A percentile compares a stretch with the other conserved stretches of the same genome.
Conservation (phyloP, 192 early-diverging fungal species). For the Phlyctochytrium planicorne region DNA sequence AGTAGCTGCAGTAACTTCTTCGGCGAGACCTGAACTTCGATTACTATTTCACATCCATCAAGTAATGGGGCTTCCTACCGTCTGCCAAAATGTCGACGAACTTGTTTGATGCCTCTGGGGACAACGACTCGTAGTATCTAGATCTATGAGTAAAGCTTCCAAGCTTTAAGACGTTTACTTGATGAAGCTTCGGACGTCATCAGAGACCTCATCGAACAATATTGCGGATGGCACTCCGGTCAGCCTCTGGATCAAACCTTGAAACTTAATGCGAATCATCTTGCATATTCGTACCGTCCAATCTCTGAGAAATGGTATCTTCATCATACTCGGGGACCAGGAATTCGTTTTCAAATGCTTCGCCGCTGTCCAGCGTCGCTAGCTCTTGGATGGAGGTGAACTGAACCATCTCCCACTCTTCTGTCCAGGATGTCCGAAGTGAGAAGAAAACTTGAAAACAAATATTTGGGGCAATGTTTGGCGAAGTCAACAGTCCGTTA, state of each 20-base stretch:
- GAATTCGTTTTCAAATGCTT: slow-evolving; percentile 39
- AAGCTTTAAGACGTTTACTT: slow-evolving; percentile 48
- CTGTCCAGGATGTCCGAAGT: too few species aligned
- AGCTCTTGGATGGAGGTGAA: too few species aligned
- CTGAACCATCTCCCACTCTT: too few species aligned
- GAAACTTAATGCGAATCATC: background rate
- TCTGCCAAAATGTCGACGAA: slow-evolving; percentile 71
- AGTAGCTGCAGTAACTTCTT: slow-evolving; percentile 61
- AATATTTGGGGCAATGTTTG: too few species aligned
- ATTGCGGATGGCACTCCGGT: slow-evolving; percentile 37
- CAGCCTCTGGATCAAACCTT: slow-evolving; percentile 42
- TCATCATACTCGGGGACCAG: slow-evolving; percentile 35
- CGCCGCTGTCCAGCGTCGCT: slow-evolving; percentile 56
- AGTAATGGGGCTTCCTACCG: too few species aligned
- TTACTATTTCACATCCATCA: slow-evolving; percentile 9
- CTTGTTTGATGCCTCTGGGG: slow-evolving; percentile 48
- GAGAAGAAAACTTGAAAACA: too few species aligned
- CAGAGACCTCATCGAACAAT: slow-evolving; percentile 43
- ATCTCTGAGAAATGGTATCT: slow-evolving; percentile 39
- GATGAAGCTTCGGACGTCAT: slow-evolving; percentile 66
- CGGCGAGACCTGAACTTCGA: slow-evolving; percentile 54
- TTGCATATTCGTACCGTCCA: slow-evolving; percentile 39
- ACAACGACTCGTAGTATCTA: slow-evolving; percentile 54
- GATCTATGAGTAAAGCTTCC: background rate
- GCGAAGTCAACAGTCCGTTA: too few species aligned